phyloP scores from a whole-genome alignment of 2,329 filamentous ascomycete species.

The Colletotrichum scovillei region DNA sequence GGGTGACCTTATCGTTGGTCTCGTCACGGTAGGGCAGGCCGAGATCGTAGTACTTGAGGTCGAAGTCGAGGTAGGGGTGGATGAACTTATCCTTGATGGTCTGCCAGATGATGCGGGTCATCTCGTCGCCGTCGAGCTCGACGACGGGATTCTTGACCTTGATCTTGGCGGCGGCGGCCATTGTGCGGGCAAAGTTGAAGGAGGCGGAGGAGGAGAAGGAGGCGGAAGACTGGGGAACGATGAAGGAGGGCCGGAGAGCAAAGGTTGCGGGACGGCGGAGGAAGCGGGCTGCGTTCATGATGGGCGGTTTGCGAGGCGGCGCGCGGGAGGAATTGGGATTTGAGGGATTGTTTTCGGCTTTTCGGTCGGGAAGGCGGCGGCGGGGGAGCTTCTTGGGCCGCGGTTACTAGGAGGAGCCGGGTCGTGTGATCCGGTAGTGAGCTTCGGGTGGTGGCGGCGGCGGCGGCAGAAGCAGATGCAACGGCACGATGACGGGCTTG shows the following conservation, averaged over 20 bases:
- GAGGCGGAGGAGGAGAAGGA: constrained; percentile 32
- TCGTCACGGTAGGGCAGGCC: constrained; percentile 94
- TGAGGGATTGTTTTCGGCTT: constrained; percentile 22
- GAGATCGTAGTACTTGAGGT: constrained; percentile 98
- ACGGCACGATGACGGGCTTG: constrained; percentile 15
- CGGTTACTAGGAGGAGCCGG: constrained; percentile 22
- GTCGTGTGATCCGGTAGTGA: constrained; percentile 15
- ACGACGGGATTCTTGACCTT: constrained; percentile 99
- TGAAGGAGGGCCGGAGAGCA: constrained; percentile 30
- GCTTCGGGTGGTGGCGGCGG: constrained; percentile 25
- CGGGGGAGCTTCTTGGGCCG: constrained; percentile 10
- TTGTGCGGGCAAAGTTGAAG: constrained; percentile 52
- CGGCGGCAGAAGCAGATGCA: constrained; percentile 12
- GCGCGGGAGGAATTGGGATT: neutral
- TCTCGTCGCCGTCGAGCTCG: constrained; percentile 94
- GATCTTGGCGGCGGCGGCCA: constrained; percentile 80
- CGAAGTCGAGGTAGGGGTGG: constrained; percentile 93
- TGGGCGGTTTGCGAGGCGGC: constrained; percentile 1
- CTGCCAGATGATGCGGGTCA: constrained; percentile 99
- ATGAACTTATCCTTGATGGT: constrained; percentile 99
- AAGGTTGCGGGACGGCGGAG: constrained; percentile 29
- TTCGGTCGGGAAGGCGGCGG: constrained; percentile 22
- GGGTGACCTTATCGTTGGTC: constrained; percentile 95
- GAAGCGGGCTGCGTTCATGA: constrained; percentile 36
- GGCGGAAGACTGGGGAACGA: constrained; percentile 6